Evolutionary conservation across 768 basidiomycete species (phyloP).

Genomic region (Boletus vermiculosoides): DNA sequence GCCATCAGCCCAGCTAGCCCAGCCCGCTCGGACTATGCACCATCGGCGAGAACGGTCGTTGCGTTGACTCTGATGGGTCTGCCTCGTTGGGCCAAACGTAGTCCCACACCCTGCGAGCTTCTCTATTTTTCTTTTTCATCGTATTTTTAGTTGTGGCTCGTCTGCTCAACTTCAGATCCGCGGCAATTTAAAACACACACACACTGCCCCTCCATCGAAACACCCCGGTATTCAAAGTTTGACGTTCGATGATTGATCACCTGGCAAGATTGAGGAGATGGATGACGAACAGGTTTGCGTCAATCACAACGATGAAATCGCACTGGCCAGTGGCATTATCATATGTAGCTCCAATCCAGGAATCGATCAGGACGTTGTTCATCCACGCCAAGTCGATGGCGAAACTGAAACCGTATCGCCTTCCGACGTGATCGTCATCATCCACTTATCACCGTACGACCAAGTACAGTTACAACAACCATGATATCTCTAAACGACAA

Average conservation of each 20-base stretch:
- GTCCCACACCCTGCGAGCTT: too few relatives aligned
- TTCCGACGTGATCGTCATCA: conserved; percentile 11
- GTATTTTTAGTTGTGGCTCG: background rate
- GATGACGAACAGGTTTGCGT: background rate
- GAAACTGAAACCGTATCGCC: conserved; percentile 4
- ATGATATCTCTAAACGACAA: background rate
- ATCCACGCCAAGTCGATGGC: background rate
- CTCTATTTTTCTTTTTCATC: too few relatives aligned
- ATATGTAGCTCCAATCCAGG: background rate
- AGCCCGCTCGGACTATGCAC: background rate
- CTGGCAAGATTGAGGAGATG: background rate
- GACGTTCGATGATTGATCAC: background rate
- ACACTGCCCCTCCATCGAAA: background rate
- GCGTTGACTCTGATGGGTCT: background rate
- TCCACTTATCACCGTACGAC: conserved; percentile 3
- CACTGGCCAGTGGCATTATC: background rate
- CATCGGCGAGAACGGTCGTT: background rate
- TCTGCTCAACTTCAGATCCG: background rate
- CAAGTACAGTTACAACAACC: background rate
- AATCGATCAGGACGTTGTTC: background rate
- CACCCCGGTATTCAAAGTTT: background rate
- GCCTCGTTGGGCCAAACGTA: background rate
- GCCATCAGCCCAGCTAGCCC: too few relatives aligned
- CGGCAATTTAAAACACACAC: background rate
- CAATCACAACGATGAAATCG: background rate